Base-by-base conservation (phyloP, 768 basidiomycete species). In the Kwoniella dendrophila region DNA sequence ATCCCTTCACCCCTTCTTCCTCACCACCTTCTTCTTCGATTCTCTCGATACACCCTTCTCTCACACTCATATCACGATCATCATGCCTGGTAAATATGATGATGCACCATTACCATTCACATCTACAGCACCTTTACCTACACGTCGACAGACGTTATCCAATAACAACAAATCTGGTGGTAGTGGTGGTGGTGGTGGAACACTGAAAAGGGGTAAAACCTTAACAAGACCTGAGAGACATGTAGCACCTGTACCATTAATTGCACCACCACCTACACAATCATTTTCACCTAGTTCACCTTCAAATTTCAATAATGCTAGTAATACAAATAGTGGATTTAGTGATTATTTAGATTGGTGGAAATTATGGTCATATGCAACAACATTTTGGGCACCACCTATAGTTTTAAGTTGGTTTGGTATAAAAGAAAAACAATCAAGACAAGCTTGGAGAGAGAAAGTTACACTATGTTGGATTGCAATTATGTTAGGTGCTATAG, bases 381-480 rank as follows among this genome's bases (percentile, higher is more conserved):
- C 89, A 77, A 92, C 94, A 5, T 93, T 89, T 76, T 97, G 92
- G 92, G 94, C 94, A 26, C 83, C 85, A 47, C 84, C 88, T 72
- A 79, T 92, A 24, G 85, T 97, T 59, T 79, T 84, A 24, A 85
- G 86, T 1, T 40, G 92, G 11, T 90, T 89, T 59, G 90, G 92
- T 45, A 83, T 97, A 76, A 88, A 85, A 75, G 92, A 94, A 79
- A 84, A 84, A 70, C 83, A 85, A 36, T 83, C 85, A 55, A 83
- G 86, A 64, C 91, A 96, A 78, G 96, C 96, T 1, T 99, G 96
- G 96, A 86, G 94, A 74, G 96, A 99, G 80, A 99, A 98, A 83
- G 87, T 95, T 60, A 86, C 92, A 5, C 83, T 99, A 3, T 97
- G 94, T 80, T 86, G 90, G 78, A 87, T 97, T 73, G 90, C 92